Conservation (phyloP, 306 rosid species). For the Glycine tomentella region DNA sequence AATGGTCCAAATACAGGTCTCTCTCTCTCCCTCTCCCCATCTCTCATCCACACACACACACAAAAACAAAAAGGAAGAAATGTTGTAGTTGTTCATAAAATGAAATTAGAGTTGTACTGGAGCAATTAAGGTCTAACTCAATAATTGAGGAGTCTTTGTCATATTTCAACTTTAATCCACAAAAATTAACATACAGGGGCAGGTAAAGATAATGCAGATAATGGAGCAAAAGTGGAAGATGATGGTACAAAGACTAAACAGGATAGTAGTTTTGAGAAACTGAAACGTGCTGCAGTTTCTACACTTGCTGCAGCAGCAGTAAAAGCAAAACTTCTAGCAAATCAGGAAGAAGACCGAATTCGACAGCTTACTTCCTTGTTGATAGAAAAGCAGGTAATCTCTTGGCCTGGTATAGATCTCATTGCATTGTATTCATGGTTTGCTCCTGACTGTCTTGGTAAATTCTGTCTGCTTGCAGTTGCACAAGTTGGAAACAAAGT, state of each 20-base stretch:
- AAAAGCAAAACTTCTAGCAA: conserved; percentile 87
- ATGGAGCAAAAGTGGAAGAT: conserved; percentile 51
- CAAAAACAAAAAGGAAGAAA: neutral
- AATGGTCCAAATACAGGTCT: conserved; percentile 58
- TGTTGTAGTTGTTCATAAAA: conserved; percentile 31
- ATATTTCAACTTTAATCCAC: conserved; percentile 14
- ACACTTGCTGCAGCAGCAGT: conserved; percentile 87
- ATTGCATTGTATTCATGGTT: neutral
- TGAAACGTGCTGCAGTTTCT: conserved; percentile 81
- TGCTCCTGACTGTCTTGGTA: conserved; percentile 36
- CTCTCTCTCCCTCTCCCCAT: conserved; percentile 18
- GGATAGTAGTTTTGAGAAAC: conserved; percentile 59
- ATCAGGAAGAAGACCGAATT: conserved; percentile 88
- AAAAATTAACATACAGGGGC: conserved; percentile 41
- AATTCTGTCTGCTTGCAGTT: conserved; percentile 60
- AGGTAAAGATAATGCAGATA: conserved; percentile 61
- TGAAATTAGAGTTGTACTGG: conserved; percentile 7
- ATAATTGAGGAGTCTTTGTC: neutral
- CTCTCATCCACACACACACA: neutral
- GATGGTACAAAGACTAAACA: conserved; percentile 46
- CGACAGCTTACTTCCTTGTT: conserved; percentile 70
- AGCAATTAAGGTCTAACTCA: too few relatives aligned
- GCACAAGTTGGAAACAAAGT: conserved; percentile 83
- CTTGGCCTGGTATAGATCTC: conserved; percentile 28
- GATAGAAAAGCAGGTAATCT: conserved; percentile 87